Evolutionary conservation across 306 rosid species (phyloP).

Genomic region (Astragalus membranaceus): DNA sequence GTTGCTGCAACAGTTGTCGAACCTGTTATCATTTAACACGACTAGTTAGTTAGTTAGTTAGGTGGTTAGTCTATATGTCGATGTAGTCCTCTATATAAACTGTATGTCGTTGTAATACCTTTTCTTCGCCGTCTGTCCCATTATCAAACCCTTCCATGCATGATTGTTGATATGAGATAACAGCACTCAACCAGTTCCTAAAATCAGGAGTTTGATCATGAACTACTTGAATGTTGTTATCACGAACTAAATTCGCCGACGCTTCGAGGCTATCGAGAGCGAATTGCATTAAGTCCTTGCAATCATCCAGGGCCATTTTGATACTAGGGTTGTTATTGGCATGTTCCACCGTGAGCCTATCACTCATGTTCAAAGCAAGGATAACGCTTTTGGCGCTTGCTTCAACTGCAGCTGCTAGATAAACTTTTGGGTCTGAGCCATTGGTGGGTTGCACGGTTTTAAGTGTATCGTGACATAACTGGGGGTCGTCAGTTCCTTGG

Average conservation of each 20-base stretch:
- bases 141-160: slow-evolving; percentile 43
- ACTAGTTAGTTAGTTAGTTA: too few relatives aligned
- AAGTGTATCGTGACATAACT: slow-evolving; percentile 45
- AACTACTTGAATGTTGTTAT: slow-evolving; percentile 24
- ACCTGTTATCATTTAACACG: too few relatives aligned
- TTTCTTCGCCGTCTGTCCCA: slow-evolving; percentile 1
- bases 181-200: slow-evolving; percentile 62
- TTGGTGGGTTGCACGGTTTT: neutral
- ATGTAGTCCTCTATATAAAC: too few relatives aligned
- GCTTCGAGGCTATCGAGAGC: slow-evolving; percentile 43
- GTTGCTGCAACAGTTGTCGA: neutral
- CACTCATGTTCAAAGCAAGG: slow-evolving; percentile 43
- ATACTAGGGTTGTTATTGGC: neutral
- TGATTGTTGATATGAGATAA: slow-evolving; percentile 46
- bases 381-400: slow-evolving; percentile 25
- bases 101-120: slow-evolving; percentile 1
- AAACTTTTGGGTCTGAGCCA: slow-evolving; percentile 38
- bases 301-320: slow-evolving; percentile 57
- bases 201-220: slow-evolving; percentile 37
- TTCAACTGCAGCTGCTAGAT: slow-evolving; percentile 31
- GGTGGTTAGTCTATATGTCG: too few relatives aligned
- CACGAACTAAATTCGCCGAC: slow-evolving; percentile 15
- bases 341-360: slow-evolving; percentile 31
- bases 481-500: slow-evolving; percentile 29
- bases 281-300: slow-evolving; percentile 53